Conservation (phyloP, 129 eudicot genomes). For the Flaveria bidentis region DNA sequence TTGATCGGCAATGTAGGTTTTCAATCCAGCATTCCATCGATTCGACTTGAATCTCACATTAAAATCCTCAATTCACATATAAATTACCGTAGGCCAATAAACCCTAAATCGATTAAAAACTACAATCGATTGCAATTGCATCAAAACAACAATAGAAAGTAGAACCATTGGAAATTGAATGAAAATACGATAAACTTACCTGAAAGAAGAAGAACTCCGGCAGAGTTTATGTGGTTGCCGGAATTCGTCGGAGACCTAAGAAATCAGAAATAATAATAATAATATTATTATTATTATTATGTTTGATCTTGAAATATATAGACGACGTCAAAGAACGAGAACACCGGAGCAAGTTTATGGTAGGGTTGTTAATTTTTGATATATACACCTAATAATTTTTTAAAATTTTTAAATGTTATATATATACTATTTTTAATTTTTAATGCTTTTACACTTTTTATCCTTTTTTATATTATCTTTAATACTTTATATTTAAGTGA, state of each 20-base stretch:
- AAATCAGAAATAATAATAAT: neutral
- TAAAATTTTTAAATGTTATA: no score
- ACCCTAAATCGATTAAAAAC: constrained; percentile 17
- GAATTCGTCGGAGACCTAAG: constrained; percentile 14
- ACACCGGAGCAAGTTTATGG: constrained; percentile 19
- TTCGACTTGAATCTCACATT: neutral
- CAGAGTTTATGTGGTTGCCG: constrained; percentile 29
- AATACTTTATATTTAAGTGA: no score
- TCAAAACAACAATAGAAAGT: neutral
- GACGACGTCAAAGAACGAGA: neutral
- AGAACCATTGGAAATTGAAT: constrained; percentile 8
- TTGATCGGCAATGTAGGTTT: constrained; percentile 30
- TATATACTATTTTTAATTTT: no score
- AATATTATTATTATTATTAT: neutral
- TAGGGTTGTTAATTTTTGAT: no score
- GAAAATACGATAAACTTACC: neutral
- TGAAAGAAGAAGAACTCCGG: constrained; percentile 26
- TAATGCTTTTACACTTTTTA: no score
- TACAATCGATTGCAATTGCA: constrained; percentile 14
- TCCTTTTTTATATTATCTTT: no score
- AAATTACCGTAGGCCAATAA: neutral
- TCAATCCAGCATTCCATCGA: neutral
- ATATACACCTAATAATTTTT: no score
- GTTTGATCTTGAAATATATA: constrained; percentile 11
- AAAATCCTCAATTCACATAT: neutral